Percentiles rank a stretch among this genome's conserved stretches.
These are phyloP conservation scores for Fusarium albidum DNA, from an alignment of 2,329 filamentous ascomycete species.

Conservation along the genomic window DNA sequence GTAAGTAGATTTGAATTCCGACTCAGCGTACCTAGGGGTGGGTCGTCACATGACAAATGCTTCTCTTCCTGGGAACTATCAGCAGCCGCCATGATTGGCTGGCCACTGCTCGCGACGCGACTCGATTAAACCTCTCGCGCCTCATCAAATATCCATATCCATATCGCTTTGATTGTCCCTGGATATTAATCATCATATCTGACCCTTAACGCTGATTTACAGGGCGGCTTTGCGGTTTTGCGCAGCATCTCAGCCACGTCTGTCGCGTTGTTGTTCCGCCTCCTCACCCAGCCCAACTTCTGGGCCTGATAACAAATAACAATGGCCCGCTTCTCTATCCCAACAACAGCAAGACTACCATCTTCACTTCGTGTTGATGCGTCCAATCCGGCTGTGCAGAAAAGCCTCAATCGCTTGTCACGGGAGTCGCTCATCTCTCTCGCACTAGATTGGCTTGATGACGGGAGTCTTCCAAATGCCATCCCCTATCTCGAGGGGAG, in stretches of 20 bases:
- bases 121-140: constrained; percentile 22
- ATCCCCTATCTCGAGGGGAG: constrained; percentile 44
- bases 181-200: constrained; percentile 2
- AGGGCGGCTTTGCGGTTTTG: constrained; percentile 6
- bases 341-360: constrained; percentile 76
- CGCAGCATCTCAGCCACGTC: constrained; percentile 12
- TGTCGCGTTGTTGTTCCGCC: constrained; percentile 7
- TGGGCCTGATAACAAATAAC: constrained; percentile 19
- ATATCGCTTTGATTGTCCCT: constrained; percentile 9
- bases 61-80: no score
- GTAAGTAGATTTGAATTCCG: no score
- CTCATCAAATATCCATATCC: constrained; percentile 14
- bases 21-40: no score
- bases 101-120: constrained; percentile 20
- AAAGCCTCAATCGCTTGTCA: constrained; percentile 74
- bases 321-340: constrained; percentile 70
- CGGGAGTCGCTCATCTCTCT: constrained; percentile 76
- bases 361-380: constrained; percentile 74
- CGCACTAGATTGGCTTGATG: constrained; percentile 79
- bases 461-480: constrained; percentile 67
- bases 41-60: not conserved
- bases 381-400: constrained; percentile 69
- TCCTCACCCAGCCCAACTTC: constrained; percentile 1
- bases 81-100: no score
- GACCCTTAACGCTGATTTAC: constrained; percentile 1